Percentiles rank a stretch among this genome's conserved stretches.
Conservation (phyloP, 2,329 filamentous ascomycete genomes). For the Colletotrichum lini region DNA sequence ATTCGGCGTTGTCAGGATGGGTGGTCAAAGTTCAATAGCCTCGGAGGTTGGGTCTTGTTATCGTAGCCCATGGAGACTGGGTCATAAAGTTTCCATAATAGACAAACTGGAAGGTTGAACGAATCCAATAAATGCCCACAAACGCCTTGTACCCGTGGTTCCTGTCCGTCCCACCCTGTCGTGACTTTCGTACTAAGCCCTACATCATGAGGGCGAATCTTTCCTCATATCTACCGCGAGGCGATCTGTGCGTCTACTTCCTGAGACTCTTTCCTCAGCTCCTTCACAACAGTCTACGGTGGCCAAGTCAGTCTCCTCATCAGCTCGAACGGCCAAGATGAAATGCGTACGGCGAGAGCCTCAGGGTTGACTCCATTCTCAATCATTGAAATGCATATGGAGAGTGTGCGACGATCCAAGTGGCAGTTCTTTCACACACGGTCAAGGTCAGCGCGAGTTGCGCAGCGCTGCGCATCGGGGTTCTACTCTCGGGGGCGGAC, state of each 20-base stretch:
- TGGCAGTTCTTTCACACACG: conserved; percentile 81
- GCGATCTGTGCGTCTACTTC: conserved; percentile 60
- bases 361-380: conserved; percentile 98
- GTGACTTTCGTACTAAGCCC: conserved; percentile 10
- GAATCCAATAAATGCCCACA: conserved; percentile 23
- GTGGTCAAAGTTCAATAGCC: neutral
- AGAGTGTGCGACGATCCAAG: conserved; percentile 90
- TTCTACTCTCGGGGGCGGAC: conserved; percentile 47
- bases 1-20: conserved; percentile 26
- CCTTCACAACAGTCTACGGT: conserved; percentile 70
- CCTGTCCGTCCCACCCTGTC: conserved; percentile 4
- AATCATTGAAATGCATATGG: conserved; percentile 95
- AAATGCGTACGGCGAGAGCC: conserved; percentile 82
- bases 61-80: conserved; percentile 28
- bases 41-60: conserved; percentile 3
- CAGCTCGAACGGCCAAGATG: neutral
- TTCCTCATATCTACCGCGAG: conserved; percentile 45
- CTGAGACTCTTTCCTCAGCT: conserved; percentile 70
- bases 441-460: conserved; percentile 26
- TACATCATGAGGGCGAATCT: neutral
- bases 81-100: conserved; percentile 36
- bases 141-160: conserved; percentile 23
- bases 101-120: conserved; percentile 10
- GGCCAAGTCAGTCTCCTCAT: neutral
- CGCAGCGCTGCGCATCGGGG: neutral